Evolutionary conservation across 2,329 filamentous ascomycete species (phyloP).

Genomic region (Aspergillus sp.): DNA sequence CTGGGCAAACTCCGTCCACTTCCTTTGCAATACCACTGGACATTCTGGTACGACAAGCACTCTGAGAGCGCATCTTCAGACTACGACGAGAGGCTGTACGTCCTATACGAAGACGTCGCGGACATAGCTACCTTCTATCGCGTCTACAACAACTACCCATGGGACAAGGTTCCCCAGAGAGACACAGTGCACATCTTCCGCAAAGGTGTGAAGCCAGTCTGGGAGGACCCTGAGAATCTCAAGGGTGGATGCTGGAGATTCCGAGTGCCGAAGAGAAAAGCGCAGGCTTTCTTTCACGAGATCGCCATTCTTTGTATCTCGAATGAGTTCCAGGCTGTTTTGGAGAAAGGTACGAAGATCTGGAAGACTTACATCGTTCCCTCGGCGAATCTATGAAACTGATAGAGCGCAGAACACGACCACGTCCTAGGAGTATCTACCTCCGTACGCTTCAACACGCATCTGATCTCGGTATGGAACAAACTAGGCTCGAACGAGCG

Average conservation of each 20-base stretch:
- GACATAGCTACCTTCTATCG: slow-evolving; percentile 65
- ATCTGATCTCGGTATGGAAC: slow-evolving; percentile 91
- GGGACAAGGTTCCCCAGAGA: slow-evolving; percentile 72
- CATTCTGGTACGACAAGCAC: slow-evolving; percentile 49
- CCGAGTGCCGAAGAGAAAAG: slow-evolving; percentile 73
- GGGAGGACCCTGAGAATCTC: slow-evolving; percentile 84
- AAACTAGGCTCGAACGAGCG: slow-evolving; percentile 77
- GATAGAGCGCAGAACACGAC: slow-evolving; percentile 63
- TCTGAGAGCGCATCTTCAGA: slow-evolving; percentile 22
- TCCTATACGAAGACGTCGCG: slow-evolving; percentile 41
- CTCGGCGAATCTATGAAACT: background rate
- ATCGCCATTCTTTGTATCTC: slow-evolving; percentile 36
- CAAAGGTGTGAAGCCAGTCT: slow-evolving; percentile 71
- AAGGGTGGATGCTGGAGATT: slow-evolving; percentile 91
- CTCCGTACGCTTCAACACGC: slow-evolving; percentile 83
- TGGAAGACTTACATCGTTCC: background rate
- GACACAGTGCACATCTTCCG: slow-evolving; percentile 81
- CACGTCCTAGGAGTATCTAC: slow-evolving; percentile 84
- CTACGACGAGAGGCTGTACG: slow-evolving; percentile 36
- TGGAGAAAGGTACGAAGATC: slow-evolving; percentile 71
- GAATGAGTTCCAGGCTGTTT: slow-evolving; percentile 54
- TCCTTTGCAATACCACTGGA: slow-evolving; percentile 50
- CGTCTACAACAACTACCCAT: slow-evolving; percentile 77
- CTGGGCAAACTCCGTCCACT: slow-evolving; percentile 47
- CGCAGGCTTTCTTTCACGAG: slow-evolving; percentile 50